Conservation (phyloP, 2,329 filamentous ascomycete genomes). For the Coleophoma cylindrospora region DNA sequence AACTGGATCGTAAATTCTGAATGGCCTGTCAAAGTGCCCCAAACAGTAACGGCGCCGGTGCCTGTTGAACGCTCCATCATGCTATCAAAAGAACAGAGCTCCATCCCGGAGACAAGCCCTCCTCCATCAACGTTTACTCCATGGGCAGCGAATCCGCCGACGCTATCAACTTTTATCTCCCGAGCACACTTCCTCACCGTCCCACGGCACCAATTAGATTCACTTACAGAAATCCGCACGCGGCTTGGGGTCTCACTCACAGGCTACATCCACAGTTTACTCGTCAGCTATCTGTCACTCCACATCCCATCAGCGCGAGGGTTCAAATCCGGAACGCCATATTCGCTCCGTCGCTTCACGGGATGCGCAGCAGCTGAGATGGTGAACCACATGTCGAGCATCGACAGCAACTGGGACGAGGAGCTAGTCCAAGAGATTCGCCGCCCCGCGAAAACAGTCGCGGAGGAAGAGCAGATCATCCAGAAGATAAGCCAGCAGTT, state of each 20-base stretch:
- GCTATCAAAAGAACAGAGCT: not conserved
- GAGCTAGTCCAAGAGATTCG: slow-evolving; percentile 3
- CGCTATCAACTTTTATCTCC: not conserved
- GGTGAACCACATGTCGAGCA: slow-evolving; percentile 14
- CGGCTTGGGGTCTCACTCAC: slow-evolving; percentile 13
- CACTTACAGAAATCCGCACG: slow-evolving; percentile 4
- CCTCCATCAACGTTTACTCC: not conserved
- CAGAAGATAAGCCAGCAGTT: slow-evolving; percentile 5
- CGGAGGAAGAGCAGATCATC: slow-evolving; percentile 6
- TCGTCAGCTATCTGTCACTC: slow-evolving; percentile 11
- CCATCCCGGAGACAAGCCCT: not conserved
- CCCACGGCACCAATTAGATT: not conserved
- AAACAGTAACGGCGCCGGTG: too few species aligned
- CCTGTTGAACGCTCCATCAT: slow-evolving; percentile 8
- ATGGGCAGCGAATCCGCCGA: slow-evolving; percentile 2
- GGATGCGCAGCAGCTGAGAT: slow-evolving; percentile 9
- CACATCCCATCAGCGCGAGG: not conserved
- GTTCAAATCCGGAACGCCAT: slow-evolving; percentile 9
- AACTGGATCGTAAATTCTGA: not conserved
- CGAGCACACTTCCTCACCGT: slow-evolving; percentile 5
- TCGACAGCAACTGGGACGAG: slow-evolving; percentile 4
- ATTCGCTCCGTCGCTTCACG: slow-evolving; percentile 15
- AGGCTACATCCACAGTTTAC: slow-evolving; percentile 14
- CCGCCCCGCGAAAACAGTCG: not conserved
- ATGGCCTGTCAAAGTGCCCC: slow-evolving; percentile 6